phyloP scores from a whole-genome alignment of 2,329 filamentous ascomycete species.

The Ustulina deusta region DNA sequence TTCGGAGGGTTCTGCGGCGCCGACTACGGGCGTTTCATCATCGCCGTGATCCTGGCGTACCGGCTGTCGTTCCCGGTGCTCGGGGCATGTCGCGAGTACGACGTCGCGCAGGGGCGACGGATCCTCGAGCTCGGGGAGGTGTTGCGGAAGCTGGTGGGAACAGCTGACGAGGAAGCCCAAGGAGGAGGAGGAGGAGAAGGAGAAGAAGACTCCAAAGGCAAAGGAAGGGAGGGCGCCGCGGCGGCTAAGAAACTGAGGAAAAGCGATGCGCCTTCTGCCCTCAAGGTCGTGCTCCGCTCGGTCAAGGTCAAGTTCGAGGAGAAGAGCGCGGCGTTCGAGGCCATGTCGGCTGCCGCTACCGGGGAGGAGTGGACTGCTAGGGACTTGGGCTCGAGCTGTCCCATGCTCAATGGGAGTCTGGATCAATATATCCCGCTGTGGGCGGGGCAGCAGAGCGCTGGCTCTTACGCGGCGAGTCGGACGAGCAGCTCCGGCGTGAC shows the following conservation, averaged over 20 bases:
- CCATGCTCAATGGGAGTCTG: slow-evolving; percentile 65
- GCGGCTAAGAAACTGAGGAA: slow-evolving; percentile 31
- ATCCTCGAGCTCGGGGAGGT: slow-evolving; percentile 54
- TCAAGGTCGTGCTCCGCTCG: slow-evolving; percentile 59
- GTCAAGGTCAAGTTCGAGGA: slow-evolving; percentile 61
- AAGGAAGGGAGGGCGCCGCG: slow-evolving; percentile 13
- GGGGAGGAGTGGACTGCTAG: slow-evolving; percentile 35
- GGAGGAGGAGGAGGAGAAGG: slow-evolving; percentile 10
- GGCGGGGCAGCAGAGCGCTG: slow-evolving; percentile 54
- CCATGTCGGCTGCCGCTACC: slow-evolving; percentile 30
- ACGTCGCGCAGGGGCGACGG: slow-evolving; percentile 52
- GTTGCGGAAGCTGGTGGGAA: slow-evolving; percentile 15
- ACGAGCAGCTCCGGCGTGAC: slow-evolving; percentile 19
- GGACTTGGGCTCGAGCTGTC: slow-evolving; percentile 53
- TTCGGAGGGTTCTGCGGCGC: slow-evolving; percentile 55
- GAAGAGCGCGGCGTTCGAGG: slow-evolving; percentile 54
- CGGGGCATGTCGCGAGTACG: slow-evolving; percentile 54
- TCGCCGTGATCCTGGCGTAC: slow-evolving; percentile 57
- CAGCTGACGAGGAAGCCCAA: not conserved
- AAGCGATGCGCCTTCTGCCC: slow-evolving; percentile 60
- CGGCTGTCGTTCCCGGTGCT: slow-evolving; percentile 61
- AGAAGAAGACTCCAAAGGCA: slow-evolving; percentile 31
- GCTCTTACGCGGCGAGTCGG: slow-evolving; percentile 23
- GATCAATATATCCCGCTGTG: slow-evolving; percentile 60
- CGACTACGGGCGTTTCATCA: slow-evolving; percentile 60